Conservation (phyloP, 2,329 filamentous ascomycete genomes). For the Penicillium griseofulvum region DNA sequence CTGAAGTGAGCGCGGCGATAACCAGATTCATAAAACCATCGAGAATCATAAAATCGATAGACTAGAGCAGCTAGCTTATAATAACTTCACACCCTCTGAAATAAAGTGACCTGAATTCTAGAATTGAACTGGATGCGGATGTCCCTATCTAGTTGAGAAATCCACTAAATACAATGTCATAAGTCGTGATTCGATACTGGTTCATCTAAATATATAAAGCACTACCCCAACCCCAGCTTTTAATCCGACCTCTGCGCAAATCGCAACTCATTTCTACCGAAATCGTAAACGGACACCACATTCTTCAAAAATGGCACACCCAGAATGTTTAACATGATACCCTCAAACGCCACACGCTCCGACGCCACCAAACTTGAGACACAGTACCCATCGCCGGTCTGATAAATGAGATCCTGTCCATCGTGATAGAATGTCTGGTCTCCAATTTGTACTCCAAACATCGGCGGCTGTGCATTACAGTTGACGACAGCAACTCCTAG, state of each 20-base stretch:
- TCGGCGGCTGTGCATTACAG: slow-evolving; percentile 44
- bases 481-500: slow-evolving; percentile 39
- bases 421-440: slow-evolving; percentile 35
- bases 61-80: too few species aligned
- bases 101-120: not conserved
- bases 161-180: not conserved
- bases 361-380: slow-evolving; percentile 28
- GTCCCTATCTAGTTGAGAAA: not conserved
- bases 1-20: too few species aligned
- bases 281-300: slow-evolving; percentile 52
- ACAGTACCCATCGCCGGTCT: slow-evolving; percentile 17
- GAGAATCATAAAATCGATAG: too few species aligned
- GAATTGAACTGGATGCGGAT: not conserved
- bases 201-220: not conserved
- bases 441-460: slow-evolving; percentile 43
- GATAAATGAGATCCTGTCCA: slow-evolving; percentile 32
- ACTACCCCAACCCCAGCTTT: not conserved
- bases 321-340: slow-evolving; percentile 39
- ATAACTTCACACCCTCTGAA: too few species aligned
- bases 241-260: slow-evolving; percentile 36
- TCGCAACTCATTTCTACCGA: slow-evolving; percentile 48
- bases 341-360: slow-evolving; percentile 30
- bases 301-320: slow-evolving; percentile 52
- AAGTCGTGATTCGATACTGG: not conserved
- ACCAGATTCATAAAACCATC: too few species aligned